These are phyloP conservation scores for Arabidopsis arenosa DNA, from an alignment of 345 rosid genomes.

Conservation along the genomic window DNA sequence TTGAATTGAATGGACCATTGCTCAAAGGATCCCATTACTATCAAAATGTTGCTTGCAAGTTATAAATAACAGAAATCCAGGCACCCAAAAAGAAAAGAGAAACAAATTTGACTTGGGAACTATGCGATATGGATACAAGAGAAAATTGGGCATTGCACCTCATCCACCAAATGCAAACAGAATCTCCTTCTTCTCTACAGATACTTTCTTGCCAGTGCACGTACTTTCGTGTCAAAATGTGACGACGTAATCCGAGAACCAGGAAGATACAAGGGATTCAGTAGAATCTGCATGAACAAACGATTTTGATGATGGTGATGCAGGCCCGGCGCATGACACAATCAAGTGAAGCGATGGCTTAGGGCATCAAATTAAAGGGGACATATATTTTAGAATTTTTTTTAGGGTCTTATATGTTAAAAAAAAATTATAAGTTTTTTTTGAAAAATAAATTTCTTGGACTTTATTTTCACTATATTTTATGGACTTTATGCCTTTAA, in stretches of 20 bases:
- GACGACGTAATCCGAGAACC: conserved; percentile 90
- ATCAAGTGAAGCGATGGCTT: too few relatives aligned
- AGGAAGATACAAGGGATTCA: conserved; percentile 88
- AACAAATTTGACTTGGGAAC: conserved; percentile 7
- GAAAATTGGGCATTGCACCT: background rate
- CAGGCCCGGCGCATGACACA: too few relatives aligned
- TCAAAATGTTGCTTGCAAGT: background rate
- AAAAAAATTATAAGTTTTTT: too few relatives aligned
- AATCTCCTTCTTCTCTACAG: conserved; percentile 47
- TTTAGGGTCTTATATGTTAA: too few relatives aligned
- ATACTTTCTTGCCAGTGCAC: conserved; percentile 93
- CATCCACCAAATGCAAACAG: background rate
- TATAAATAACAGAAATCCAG: background rate
- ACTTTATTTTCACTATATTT: too few relatives aligned
- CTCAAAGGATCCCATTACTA: background rate
- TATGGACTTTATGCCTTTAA: too few relatives aligned
- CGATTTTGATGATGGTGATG: background rate
- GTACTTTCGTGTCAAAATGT: conserved; percentile 93
- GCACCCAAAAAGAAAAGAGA: background rate
- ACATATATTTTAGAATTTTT: too few relatives aligned
- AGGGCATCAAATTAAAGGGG: too few relatives aligned
- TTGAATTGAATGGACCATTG: conserved; percentile 2
- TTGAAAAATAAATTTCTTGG: too few relatives aligned
- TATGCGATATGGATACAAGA: background rate
- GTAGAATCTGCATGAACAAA: conserved; percentile 66